A percentile compares a stretch with the other conserved stretches of the same genome.
These are phyloP conservation scores for Crithidia bombi DNA, from an alignment of 208 protist genomes.

Conservation along the genomic window DNA sequence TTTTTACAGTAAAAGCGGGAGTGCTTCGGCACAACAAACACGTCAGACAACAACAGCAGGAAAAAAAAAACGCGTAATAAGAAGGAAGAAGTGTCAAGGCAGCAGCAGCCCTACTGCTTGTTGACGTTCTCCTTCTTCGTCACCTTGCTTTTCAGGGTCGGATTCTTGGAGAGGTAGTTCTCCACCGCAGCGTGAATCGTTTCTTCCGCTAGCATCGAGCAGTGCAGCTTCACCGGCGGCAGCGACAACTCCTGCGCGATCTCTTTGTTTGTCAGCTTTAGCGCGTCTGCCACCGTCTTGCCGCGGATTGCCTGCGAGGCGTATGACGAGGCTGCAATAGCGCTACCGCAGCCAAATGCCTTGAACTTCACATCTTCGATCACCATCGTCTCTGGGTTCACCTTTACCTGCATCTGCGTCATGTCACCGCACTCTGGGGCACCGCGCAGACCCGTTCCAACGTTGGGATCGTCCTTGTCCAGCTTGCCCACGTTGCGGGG, in stretches of 20 bases:
- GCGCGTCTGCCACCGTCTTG: conserved; percentile 97
- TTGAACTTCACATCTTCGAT: conserved; percentile 98
- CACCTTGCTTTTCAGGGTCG: conserved; percentile 91
- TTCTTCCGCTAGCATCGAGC: conserved; percentile 99
- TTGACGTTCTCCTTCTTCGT: conserved; percentile 29
- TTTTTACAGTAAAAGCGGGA: too few relatives aligned
- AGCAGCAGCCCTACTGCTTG: background rate
- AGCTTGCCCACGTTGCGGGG: conserved; percentile 98
- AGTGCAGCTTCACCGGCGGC: conserved; percentile 99
- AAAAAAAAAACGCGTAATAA: conserved; percentile 13
- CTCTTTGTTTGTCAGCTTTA: conserved; percentile 97
- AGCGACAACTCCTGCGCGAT: conserved; percentile 98
- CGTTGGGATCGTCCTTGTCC: conserved; percentile 93
- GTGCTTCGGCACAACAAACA: background rate
- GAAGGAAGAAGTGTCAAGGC: background rate
- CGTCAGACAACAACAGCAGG: conserved; percentile 12
- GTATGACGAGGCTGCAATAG: conserved; percentile 97
- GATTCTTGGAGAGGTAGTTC: conserved; percentile 96
- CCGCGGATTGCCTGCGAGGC: conserved; percentile 98
- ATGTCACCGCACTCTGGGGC: conserved; percentile 99
- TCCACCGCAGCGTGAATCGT: conserved; percentile 98
- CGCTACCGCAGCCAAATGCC: conserved; percentile 99
- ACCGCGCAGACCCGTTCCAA: conserved; percentile 98
- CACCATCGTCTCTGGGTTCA: conserved; percentile 89
- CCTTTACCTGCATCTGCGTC: conserved; percentile 98